Percentiles rank a stretch among this genome's conserved stretches.
These are phyloP conservation scores for Tolypocladium album DNA, from an alignment of 2,329 filamentous ascomycete species.

Conservation along the genomic window DNA sequence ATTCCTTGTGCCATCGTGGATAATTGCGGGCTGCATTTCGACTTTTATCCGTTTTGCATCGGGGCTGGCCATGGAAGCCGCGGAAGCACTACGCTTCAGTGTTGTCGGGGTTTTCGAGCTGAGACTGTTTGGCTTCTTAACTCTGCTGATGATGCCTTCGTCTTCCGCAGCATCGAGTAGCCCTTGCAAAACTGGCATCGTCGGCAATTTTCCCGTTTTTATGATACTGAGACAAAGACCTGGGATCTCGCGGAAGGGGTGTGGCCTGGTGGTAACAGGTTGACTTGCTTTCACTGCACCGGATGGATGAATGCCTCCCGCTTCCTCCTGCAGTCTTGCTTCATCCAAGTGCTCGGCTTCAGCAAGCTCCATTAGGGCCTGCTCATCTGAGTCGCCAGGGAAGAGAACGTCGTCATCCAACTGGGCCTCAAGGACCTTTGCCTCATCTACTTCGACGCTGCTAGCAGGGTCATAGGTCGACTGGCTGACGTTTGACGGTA, in stretches of 20 bases:
- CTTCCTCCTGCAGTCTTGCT: neutral
- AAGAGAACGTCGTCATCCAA: slow-evolving; percentile 37
- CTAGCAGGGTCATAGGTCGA: slow-evolving; percentile 18
- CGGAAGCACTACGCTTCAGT: slow-evolving; percentile 2
- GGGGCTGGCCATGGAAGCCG: neutral
- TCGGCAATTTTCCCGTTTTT: slow-evolving; percentile 22
- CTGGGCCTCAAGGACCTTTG: slow-evolving; percentile 36
- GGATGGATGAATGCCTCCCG: neutral
- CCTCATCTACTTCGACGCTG: slow-evolving; percentile 56
- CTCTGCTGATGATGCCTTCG: slow-evolving; percentile 19
- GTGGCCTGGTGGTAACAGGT: neutral
- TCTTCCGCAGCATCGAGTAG: slow-evolving; percentile 30
- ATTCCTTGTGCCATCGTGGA: neutral
- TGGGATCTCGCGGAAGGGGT: neutral
- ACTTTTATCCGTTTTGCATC: slow-evolving; percentile 1
- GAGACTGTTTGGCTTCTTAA: slow-evolving; percentile 5
- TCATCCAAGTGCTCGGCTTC: neutral
- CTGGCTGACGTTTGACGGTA: slow-evolving; percentile 30
- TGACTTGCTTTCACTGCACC: neutral
- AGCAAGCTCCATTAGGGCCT: slow-evolving; percentile 23
- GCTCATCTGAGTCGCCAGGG: slow-evolving; percentile 43
- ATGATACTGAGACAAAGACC: slow-evolving; percentile 34
- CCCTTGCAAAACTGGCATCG: slow-evolving; percentile 24
- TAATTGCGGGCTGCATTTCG: neutral
- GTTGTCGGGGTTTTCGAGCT: slow-evolving; percentile 16